Conservation (phyloP, 2,329 filamentous ascomycete genomes). For the Pseudofabraea citricarpa region DNA sequence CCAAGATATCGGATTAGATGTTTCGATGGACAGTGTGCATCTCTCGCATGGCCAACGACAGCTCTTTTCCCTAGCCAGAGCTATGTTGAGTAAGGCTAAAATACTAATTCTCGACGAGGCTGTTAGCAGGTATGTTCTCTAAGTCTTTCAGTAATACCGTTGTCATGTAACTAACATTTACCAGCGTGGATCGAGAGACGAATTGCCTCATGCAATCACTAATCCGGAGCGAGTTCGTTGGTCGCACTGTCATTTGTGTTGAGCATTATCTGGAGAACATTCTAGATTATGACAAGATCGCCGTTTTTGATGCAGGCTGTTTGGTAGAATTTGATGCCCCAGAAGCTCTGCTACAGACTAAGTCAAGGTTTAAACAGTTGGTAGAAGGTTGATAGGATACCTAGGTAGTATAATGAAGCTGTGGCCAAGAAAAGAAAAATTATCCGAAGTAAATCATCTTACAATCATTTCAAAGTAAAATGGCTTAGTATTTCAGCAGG, state of each 20-base stretch:
- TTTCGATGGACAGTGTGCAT: constrained; percentile 46
- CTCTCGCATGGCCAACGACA: constrained; percentile 62
- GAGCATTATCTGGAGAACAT: constrained; percentile 35
- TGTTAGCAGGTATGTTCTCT: constrained; percentile 7
- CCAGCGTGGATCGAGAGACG: constrained; percentile 49
- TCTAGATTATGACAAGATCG: constrained; percentile 43
- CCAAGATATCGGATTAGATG: constrained; percentile 1
- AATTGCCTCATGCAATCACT: constrained; percentile 50
- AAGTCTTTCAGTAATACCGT: not conserved
- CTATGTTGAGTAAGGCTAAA: constrained; percentile 29
- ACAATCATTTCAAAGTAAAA: too few species aligned
- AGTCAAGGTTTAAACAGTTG: too few species aligned
- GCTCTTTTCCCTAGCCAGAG: constrained; percentile 40
- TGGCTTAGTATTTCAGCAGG: too few species aligned
- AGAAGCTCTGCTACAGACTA: not conserved
- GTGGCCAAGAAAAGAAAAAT: too few species aligned
- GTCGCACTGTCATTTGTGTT: constrained; percentile 44
- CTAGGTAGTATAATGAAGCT: too few species aligned
- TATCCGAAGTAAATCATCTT: too few species aligned
- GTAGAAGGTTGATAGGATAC: too few species aligned
- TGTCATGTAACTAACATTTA: not conserved
- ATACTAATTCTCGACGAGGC: constrained; percentile 29
- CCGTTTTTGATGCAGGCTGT: constrained; percentile 43
- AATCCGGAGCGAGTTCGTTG: constrained; percentile 45
- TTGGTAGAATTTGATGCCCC: constrained; percentile 67